Base-by-base conservation (phyloP, 495 filamentous ascomycete genomes). In the Rhypophila decipiens region DNA sequence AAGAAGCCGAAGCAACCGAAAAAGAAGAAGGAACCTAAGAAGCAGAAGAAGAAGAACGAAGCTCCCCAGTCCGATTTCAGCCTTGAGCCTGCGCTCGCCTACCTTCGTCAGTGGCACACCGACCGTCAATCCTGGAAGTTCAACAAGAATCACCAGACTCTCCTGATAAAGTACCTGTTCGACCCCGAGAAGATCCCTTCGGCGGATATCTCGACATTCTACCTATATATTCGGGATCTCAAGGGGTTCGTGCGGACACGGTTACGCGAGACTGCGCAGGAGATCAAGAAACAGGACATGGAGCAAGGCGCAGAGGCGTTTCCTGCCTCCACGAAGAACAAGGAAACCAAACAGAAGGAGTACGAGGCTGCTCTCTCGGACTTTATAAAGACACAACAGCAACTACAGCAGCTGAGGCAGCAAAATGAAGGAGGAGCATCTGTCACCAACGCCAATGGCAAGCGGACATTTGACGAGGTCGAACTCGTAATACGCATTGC, bases 141-240 rank as follows among this genome's bases (percentile, higher is more conserved):
- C 70, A 90, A 90, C 71, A 96, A 96, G 70, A 85, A 83, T 46
- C 78, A 86, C 59, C 88, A 95, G 67, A 86, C 80, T 13, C 77
- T 84, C 46, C 66, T 96, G 13, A 78, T 96, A 63, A 90, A 90
- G 68, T 80, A 93, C 60, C 64, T 87, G 19, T 87, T 90, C 56
- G 80, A 85, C 47, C 60, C 80, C 39, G 70, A 80, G 40, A 76
- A 64, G 46, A 51, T 95, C 15, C 87, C 88, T 0, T 64, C 79
- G 9, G 62, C 70, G 41, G 79, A 88, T 59, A 78, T 85, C 47
- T 52, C 71, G 17, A 72, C 79, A 9, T 78, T 95, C 21, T 72
- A 82, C 49, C 63, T 71, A 18, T 95, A 95, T 63, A 70, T 95
- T 44, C 68, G 74, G 37, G 87, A 86, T 24, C 60, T 93, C 54